Conservation (phyloP, 2,329 filamentous ascomycete species). For the Byssothecium circinans region DNA sequence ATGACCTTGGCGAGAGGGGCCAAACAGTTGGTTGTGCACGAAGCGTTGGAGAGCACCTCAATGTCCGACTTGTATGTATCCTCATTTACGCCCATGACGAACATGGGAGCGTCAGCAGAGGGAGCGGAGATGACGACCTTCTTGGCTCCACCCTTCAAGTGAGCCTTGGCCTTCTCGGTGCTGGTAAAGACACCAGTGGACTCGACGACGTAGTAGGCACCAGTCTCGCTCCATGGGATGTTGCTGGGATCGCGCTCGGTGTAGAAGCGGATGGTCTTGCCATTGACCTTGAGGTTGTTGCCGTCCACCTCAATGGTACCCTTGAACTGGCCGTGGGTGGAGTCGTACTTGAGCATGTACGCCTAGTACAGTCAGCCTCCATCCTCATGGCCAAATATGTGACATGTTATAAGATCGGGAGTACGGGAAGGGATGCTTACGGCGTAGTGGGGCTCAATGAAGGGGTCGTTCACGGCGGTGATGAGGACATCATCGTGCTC, state of each 20-base stretch:
- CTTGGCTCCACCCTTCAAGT: slow-evolving; percentile 97
- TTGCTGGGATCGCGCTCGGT: slow-evolving; percentile 82
- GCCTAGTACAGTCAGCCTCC: slow-evolving; percentile 57
- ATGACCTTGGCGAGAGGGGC: slow-evolving; percentile 99
- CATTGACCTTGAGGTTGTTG: slow-evolving; percentile 81
- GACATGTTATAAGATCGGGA: background rate
- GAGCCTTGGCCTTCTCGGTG: slow-evolving; percentile 89
- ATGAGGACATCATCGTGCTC: slow-evolving; percentile 88
- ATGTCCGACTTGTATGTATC: slow-evolving; percentile 87
- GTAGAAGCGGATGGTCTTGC: slow-evolving; percentile 95
- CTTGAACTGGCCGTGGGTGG: slow-evolving; percentile 95
- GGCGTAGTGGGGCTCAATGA: slow-evolving; percentile 97
- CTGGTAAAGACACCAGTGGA: slow-evolving; percentile 99
- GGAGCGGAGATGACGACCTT: slow-evolving; percentile 86
- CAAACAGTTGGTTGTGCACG: slow-evolving; percentile 99
- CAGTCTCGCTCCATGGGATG: slow-evolving; percentile 88
- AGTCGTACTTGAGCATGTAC: slow-evolving; percentile 99
- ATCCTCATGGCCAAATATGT: background rate
- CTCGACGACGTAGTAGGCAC: slow-evolving; percentile 93
- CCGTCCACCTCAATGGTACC: slow-evolving; percentile 76
- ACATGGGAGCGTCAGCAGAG: slow-evolving; percentile 97
- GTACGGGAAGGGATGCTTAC: slow-evolving; percentile 61
- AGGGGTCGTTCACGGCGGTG: slow-evolving; percentile 98
- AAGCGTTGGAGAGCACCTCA: slow-evolving; percentile 97
- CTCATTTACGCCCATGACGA: slow-evolving; percentile 99